Evolutionary conservation across 1,284 basidiomycete genomes (phyloP).

Genomic region (Hemileia vastatrix): DNA sequence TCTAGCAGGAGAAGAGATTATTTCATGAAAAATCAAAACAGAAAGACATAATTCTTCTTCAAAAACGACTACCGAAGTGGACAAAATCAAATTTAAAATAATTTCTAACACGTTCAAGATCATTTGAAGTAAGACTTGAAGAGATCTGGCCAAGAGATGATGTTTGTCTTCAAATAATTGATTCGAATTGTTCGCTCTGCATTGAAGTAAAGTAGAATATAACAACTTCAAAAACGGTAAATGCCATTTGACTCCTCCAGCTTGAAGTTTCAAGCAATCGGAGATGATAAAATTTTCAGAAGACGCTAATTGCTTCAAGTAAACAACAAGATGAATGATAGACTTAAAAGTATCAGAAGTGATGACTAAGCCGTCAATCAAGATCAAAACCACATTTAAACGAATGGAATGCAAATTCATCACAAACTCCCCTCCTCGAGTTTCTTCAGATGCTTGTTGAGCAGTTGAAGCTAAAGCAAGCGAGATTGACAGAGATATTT

Average conservation of each 20-base stretch:
- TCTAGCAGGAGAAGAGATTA: constrained; percentile 17
- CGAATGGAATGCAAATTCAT: constrained; percentile 21
- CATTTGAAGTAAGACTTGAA: constrained; percentile 17
- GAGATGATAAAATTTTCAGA: constrained; percentile 16
- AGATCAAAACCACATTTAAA: constrained; percentile 12
- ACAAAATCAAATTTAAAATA: constrained; percentile 7
- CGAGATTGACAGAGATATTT: constrained; percentile 10
- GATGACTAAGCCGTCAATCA: constrained; percentile 11
- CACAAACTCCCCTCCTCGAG: constrained; percentile 19
- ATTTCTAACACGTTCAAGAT: constrained; percentile 21
- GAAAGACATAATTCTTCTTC: constrained; percentile 18
- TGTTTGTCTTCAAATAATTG: constrained; percentile 10
- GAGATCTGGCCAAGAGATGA: constrained; percentile 7
- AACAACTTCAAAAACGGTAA: constrained; percentile 17
- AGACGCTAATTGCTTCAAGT: constrained; percentile 6
- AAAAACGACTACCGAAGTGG: constrained; percentile 9
- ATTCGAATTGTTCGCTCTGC: too few species aligned
- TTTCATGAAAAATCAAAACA: constrained; percentile 16
- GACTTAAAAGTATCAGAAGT: constrained; percentile 16
- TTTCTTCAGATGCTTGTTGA: constrained; percentile 6
- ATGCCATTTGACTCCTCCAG: constrained; percentile 15
- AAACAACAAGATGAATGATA: constrained; percentile 14
- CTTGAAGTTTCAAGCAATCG: constrained; percentile 15
- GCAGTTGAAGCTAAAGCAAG: constrained; percentile 5
- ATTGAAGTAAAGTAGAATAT: not conserved